phyloP scores from a whole-genome alignment of 1,139 yeast genomes.

The Pichia norvegensis region DNA sequence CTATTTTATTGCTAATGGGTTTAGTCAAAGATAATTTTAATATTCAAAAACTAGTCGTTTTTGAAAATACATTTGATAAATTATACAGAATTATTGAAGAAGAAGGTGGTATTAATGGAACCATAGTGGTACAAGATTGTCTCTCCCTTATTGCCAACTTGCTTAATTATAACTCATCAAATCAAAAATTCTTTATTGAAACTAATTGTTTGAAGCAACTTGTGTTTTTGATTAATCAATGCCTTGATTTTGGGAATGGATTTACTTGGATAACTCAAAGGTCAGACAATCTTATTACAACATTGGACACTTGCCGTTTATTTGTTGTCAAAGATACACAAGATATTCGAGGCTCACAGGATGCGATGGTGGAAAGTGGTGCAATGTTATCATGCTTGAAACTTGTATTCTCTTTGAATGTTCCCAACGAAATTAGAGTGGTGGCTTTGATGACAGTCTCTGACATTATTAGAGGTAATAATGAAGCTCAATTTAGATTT shows the following conservation, averaged over 20 bases:
- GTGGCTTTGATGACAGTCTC: slow-evolving; percentile 68
- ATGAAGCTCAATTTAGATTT: slow-evolving; percentile 58
- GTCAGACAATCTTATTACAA: slow-evolving; percentile 52
- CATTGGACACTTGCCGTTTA: slow-evolving; percentile 65
- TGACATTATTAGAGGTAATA: slow-evolving; percentile 61
- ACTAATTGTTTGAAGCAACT: slow-evolving; percentile 68
- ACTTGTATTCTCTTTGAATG: slow-evolving; percentile 56
- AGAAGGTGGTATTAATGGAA: slow-evolving; percentile 88
- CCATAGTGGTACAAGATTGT: slow-evolving; percentile 87
- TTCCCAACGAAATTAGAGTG: slow-evolving; percentile 58
- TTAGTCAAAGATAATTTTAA: slow-evolving; percentile 76
- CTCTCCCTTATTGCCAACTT: slow-evolving; percentile 66
- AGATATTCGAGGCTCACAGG: slow-evolving; percentile 54
- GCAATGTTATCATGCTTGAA: slow-evolving; percentile 58
- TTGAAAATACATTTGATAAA: slow-evolving; percentile 84
- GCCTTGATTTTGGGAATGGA: slow-evolving; percentile 33
- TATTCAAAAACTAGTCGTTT: slow-evolving; percentile 88
- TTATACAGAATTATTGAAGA: slow-evolving; percentile 68
- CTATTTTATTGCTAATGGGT: slow-evolving; percentile 74
- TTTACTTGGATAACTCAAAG: slow-evolving; percentile 71
- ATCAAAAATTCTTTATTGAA: slow-evolving; percentile 83
- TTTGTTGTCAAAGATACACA: slow-evolving; percentile 74
- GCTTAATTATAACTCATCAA: slow-evolving; percentile 76
- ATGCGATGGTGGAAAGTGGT: slow-evolving; percentile 52
- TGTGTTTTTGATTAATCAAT: slow-evolving; percentile 55